Base-by-base conservation (phyloP, 176 grass and related monocot species). In the Poa annua region DNA sequence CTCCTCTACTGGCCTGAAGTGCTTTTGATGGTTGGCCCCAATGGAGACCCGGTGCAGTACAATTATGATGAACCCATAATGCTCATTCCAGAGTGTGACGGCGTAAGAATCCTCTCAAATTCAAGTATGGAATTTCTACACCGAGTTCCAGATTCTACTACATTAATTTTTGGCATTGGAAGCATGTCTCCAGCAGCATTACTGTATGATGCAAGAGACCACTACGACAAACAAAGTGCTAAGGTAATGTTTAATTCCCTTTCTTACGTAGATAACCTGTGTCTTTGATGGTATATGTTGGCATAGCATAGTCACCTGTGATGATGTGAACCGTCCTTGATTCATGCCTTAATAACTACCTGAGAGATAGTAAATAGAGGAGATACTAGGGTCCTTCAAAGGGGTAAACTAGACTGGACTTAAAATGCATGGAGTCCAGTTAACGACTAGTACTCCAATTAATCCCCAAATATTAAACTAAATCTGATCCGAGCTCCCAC, bases 51-150 rank as follows among this genome's bases (percentile, higher is more conserved):
- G 29, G 91, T 98, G 55, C 91, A 86, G 17, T 95, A 98, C 73
- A 83, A 57, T 56, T 95, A 93, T 76, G 96, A 98, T 78, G 96
- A 98, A 88, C 96, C 93, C 60, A 86, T 98, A 90, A 92, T 84
- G 75, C 89, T 98, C 29, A 90, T 98, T 80, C 90, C 96, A 33
- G 93, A 98, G 76, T 98, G 96, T 66, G 96, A 98, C 80, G 96
- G 96, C 26, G 93, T 98, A 77, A 92, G 96, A 84, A 92, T 98
- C 61, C 90, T 98, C 54, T 92, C 96, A 70, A 98, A 95, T 89
- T 95, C 93, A 83, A 93, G 89, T 72, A 98, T 98, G 93, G 96
- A 98, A 84, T 98, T 93, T 81, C 91, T 98, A 61, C 96, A 98
- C 54, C 71, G 86, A 79, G 91, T 98, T 70, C 93, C 91, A 14